A percentile compares a stretch with the other conserved stretches of the same genome.
Evolutionary conservation across 352 stramenopile species (phyloP).

Genomic region (Pilasporangium apinafurcum): DNA sequence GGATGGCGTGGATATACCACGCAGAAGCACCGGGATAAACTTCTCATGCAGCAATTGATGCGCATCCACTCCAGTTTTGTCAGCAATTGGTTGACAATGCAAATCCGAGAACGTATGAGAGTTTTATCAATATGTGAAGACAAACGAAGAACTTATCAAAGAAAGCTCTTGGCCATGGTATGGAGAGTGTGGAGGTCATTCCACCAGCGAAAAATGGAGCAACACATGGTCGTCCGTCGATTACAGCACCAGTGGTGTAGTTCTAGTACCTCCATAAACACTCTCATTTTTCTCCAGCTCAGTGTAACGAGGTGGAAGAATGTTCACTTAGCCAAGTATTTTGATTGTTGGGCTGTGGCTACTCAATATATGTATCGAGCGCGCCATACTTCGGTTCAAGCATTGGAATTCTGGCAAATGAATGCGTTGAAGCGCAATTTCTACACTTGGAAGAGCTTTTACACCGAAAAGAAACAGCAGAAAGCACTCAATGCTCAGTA

Average conservation of each 20-base stretch:
- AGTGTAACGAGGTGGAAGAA: slow-evolving; percentile 19
- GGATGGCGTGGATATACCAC: slow-evolving; percentile 13
- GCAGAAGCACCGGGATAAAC: slow-evolving; percentile 9
- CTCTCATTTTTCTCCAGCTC: background rate
- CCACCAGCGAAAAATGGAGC: slow-evolving; percentile 8
- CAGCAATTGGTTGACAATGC: slow-evolving; percentile 15
- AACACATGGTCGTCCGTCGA: background rate
- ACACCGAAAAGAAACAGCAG: background rate
- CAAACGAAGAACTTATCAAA: slow-evolving; percentile 2
- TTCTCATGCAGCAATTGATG: slow-evolving; percentile 7
- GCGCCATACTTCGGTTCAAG: slow-evolving; percentile 11
- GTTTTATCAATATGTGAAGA: slow-evolving; percentile 16
- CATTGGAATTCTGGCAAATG: slow-evolving; percentile 23
- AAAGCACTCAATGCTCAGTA: background rate
- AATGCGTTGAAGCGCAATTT: background rate
- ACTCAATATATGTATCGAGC: background rate
- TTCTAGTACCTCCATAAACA: background rate
- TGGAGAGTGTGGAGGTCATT: slow-evolving; percentile 18
- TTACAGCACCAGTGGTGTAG: background rate
- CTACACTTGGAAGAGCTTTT: background rate
- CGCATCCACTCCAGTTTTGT: slow-evolving; percentile 15
- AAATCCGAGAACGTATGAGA: slow-evolving; percentile 12
- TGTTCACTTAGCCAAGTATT: slow-evolving; percentile 5
- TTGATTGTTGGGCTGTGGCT: slow-evolving; percentile 10
- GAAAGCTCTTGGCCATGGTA: slow-evolving; percentile 4